A percentile compares a stretch with the other conserved stretches of the same genome.
Conservation (phyloP, 139 green algal species). For the Micractinium sp. region DNA sequence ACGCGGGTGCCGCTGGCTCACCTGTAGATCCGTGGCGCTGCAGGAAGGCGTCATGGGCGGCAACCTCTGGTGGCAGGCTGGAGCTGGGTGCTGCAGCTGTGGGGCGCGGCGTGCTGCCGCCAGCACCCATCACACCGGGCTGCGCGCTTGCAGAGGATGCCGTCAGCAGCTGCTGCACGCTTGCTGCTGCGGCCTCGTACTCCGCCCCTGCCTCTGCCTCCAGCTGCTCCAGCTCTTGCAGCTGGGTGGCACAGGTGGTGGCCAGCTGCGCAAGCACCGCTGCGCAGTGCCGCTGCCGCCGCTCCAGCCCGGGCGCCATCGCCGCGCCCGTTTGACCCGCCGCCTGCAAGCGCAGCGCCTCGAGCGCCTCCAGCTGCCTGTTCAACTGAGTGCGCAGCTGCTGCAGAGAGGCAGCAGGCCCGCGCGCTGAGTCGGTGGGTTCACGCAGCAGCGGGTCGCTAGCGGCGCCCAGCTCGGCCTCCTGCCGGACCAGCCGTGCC, state of each 20-base stretch:
- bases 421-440: not conserved
- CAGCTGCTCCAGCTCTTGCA: not conserved
- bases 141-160: not conserved
- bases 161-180: constrained; percentile 1
- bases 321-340: not conserved
- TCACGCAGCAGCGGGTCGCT: too few relatives aligned
- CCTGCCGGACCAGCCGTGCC: not conserved
- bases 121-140: not conserved
- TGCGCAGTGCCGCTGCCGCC: not conserved
- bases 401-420: not conserved
- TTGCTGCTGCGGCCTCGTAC: not conserved
- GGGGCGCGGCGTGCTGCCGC: not conserved
- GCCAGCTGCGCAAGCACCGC: not conserved
- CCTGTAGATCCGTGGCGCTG: constrained; percentile 26
- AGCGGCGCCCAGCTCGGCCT: not conserved
- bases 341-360: not conserved
- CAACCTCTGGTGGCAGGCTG: constrained; percentile 36
- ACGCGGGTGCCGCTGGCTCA: not conserved
- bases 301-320: not conserved
- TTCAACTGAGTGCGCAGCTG: not conserved
- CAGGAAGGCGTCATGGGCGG: constrained; percentile 33
- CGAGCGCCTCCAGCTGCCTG: not conserved
- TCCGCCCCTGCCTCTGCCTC: not conserved
- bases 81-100: not conserved
- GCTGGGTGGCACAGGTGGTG: not conserved